Evolutionary conservation across 208 protist species (phyloP).

Genomic region (Leptomonas seymouri): DNA sequence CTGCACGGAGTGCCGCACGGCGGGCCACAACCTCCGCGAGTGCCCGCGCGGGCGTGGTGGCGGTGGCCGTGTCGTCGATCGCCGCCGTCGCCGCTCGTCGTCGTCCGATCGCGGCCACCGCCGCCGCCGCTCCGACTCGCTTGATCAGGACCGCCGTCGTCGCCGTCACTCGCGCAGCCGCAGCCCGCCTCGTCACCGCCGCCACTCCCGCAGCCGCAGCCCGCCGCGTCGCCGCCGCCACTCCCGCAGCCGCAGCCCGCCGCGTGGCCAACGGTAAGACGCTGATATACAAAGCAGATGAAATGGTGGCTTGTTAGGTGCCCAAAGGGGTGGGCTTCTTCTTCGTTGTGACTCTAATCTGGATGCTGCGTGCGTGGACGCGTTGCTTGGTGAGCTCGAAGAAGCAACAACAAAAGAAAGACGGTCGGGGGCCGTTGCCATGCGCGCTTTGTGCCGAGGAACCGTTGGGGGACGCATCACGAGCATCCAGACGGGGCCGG

Average conservation of each 20-base stretch:
- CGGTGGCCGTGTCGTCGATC: constrained; percentile 33
- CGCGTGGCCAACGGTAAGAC: constrained; percentile 1
- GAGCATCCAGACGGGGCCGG: too few species aligned
- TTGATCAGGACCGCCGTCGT: constrained; percentile 28
- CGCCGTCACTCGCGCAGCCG: constrained; percentile 45
- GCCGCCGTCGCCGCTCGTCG: constrained; percentile 33
- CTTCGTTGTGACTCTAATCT: too few species aligned
- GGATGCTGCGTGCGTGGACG: too few species aligned
- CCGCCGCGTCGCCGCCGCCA: constrained; percentile 16
- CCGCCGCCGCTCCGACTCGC: constrained; percentile 32
- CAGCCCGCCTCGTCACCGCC: too few species aligned
- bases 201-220: constrained; percentile 40
- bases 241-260: constrained; percentile 1
- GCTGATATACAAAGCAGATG: background rate
- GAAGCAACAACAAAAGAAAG: too few species aligned
- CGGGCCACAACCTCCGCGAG: constrained; percentile 51
- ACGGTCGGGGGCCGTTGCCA: too few species aligned
- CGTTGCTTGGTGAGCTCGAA: too few species aligned
- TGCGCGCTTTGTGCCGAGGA: too few species aligned
- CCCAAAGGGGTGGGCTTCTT: too few species aligned
- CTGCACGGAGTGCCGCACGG: constrained; percentile 54
- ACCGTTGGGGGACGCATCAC: too few species aligned
- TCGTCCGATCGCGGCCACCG: constrained; percentile 22
- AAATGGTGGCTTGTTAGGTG: background rate
- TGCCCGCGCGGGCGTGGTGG: constrained; percentile 36